Evolutionary conservation across 2,329 filamentous ascomycete genomes (phyloP).

Genomic region (Pochonia chlamydosporia): DNA sequence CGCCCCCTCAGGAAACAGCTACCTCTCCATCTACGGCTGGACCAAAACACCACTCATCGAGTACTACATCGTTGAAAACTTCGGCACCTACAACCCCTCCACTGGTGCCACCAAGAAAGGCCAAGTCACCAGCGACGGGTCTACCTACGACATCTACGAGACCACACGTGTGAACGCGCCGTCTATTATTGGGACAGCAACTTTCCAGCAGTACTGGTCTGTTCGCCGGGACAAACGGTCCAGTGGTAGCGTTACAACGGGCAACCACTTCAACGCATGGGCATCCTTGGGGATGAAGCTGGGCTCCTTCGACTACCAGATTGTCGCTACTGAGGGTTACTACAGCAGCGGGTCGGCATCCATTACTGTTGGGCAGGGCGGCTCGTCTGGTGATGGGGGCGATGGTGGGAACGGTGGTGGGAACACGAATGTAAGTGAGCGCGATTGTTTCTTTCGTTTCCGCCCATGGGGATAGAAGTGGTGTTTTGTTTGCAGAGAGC

Average conservation of each 20-base stretch:
- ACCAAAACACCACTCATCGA: constrained; percentile 28
- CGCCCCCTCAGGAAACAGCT: constrained; percentile 22
- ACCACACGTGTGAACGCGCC: constrained; percentile 34
- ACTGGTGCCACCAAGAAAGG: constrained; percentile 26
- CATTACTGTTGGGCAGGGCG: neutral
- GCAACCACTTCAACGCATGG: constrained; percentile 16
- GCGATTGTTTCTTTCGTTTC: no score
- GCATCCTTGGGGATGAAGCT: constrained; percentile 38
- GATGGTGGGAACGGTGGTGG: no score
- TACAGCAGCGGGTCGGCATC: constrained; percentile 35
- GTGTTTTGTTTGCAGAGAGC: no score
- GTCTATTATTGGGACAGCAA: constrained; percentile 42
- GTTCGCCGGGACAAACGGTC: constrained; percentile 18
- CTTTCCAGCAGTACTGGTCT: constrained; percentile 42
- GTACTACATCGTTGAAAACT: constrained; percentile 34
- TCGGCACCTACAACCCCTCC: constrained; percentile 30
- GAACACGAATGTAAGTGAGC: no score
- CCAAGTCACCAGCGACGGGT: constrained; percentile 29
- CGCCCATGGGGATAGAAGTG: no score
- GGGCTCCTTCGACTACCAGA: constrained; percentile 46
- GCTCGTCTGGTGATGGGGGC: no score
- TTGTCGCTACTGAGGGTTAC: constrained; percentile 50
- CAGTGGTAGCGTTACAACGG: constrained; percentile 40
- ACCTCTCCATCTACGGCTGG: constrained; percentile 35
- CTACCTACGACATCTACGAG: constrained; percentile 31